Percentiles rank a stretch among this genome's conserved stretches.
Conservation (phyloP, 805 yeast species). For the Saccharomycopsis olivae region DNA sequence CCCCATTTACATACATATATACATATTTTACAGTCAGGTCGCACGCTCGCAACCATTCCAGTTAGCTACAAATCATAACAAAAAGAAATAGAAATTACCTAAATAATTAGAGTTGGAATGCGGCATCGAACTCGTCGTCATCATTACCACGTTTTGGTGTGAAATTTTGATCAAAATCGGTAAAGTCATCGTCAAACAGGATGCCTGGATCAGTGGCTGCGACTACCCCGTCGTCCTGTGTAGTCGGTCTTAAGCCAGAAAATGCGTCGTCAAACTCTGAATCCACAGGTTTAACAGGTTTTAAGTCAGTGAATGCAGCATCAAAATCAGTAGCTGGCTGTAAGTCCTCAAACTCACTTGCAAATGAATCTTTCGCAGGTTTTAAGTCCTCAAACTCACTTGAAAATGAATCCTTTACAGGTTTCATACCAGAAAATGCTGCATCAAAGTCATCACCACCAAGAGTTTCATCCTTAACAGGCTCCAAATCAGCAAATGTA, state of each 20-base stretch:
- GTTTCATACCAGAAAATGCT: constrained; percentile 26
- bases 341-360: constrained; percentile 4
- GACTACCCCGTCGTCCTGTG: neutral
- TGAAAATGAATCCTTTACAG: constrained; percentile 15
- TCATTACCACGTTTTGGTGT: constrained; percentile 9
- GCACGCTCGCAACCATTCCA: too few species aligned
- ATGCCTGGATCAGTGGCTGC: neutral
- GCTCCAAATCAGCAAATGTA: constrained; percentile 31
- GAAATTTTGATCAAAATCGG: constrained; percentile 7
- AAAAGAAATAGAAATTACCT: neutral
- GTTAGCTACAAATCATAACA: too few species aligned
- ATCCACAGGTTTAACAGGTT: constrained; percentile 5
- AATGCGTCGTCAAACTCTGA: constrained; percentile 29
- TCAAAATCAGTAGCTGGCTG: constrained; percentile 22
- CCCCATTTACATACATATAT: too few species aligned
- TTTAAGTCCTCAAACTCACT: constrained; percentile 19
- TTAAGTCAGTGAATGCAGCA: constrained; percentile 3
- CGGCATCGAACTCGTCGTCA: constrained; percentile 18
- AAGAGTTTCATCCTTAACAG: neutral
- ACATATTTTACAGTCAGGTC: too few species aligned
- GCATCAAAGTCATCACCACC: constrained; percentile 20
- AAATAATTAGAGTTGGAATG: constrained; percentile 11
- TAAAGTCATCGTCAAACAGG: constrained; percentile 10
- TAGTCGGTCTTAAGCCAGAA: constrained; percentile 25
- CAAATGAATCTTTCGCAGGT: constrained; percentile 20